Conservation (phyloP, 192 early-diverging fungal genomes). For the Spizellomyces punctatus region DNA sequence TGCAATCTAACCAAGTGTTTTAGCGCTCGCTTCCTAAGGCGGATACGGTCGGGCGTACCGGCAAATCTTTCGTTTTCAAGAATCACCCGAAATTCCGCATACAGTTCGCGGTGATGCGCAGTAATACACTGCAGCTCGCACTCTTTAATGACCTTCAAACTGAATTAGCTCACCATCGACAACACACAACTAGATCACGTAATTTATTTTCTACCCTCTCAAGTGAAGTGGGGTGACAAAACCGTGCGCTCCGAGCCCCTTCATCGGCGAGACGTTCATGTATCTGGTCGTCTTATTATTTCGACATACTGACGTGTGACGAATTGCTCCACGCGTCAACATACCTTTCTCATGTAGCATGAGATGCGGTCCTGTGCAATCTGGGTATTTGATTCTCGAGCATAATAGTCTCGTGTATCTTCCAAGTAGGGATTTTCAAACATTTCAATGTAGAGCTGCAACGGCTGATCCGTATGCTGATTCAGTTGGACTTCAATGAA, state of each 20-base stretch:
- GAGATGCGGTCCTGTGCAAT: slow-evolving; percentile 63
- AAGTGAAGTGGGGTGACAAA: slow-evolving; percentile 68
- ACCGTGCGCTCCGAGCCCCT: slow-evolving; percentile 56
- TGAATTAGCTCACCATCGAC: background rate
- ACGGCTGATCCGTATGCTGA: slow-evolving; percentile 61
- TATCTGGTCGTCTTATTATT: slow-evolving; percentile 31
- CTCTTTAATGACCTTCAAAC: slow-evolving; percentile 60
- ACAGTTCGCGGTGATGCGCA: slow-evolving; percentile 63
- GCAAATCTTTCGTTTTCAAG: slow-evolving; percentile 51
- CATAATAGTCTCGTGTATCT: slow-evolving; percentile 70
- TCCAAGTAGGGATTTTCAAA: slow-evolving; percentile 76
- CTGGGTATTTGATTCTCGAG: slow-evolving; percentile 59
- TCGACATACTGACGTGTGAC: too few species aligned
- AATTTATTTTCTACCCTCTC: slow-evolving; percentile 48
- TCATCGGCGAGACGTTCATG: slow-evolving; percentile 66
- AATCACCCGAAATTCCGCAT: slow-evolving; percentile 73
- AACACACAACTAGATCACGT: background rate
- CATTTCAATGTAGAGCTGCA: slow-evolving; percentile 76
- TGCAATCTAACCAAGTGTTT: slow-evolving; percentile 54
- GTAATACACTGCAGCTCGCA: slow-evolving; percentile 76
- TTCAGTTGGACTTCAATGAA: slow-evolving; percentile 59
- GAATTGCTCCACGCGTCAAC: too few species aligned
- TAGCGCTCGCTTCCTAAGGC: background rate
- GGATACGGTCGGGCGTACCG: background rate
- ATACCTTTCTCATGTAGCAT: slow-evolving; percentile 42